Base-by-base conservation (phyloP, 1,284 basidiomycete genomes). In the Microbotryum saponariae region DNA sequence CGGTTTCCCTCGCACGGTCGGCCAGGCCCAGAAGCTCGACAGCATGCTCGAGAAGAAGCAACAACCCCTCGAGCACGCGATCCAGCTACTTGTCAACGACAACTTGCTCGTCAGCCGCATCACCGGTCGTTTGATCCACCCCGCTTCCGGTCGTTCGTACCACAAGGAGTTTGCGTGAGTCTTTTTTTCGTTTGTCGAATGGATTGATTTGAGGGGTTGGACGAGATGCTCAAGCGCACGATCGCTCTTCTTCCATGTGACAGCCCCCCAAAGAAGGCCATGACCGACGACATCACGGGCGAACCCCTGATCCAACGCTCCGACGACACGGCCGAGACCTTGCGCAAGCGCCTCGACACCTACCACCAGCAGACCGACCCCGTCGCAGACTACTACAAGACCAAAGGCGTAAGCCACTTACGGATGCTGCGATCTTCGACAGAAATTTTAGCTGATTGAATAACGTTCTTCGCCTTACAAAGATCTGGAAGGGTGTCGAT, bases 1-100 rank as follows among this genome's bases (percentile, higher is more conserved):
- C 74, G 94, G 94, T 23, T 98, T 98, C 85, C 94, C 94, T 44
- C 88, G 96, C 55, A 98, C 94, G 18, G 91, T 97, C 48, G 86
- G 89, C n/a, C 96, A 98, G 75, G 96, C 94, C 6, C 84, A 92
- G 78, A 98, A 97, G 78, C 85, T 98, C 66, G 94, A 97, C 76
- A 78, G 80, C 67, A 97, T 98, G 94, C 84, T 98, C 54, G 74
- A 79, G 23, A 76, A 74, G 18, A 86, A 89, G 74, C 85, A 88
- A 72, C 91, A 97, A 79, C 72, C 75, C 59, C 82, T 98, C 54
- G 88, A 97, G 79, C 87, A 86, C 60, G 93, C 91, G 62, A 83
- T 97, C 54, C 88, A 98, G 76, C 84, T 98, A 65, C 81, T 87
- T 75, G 93, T 98, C 74, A 87, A 90, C 68, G 94, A 98, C 79